Base-by-base conservation (phyloP, 2,329 filamentous ascomycete genomes). In the Stagonosporopsis rhizophila region DNA sequence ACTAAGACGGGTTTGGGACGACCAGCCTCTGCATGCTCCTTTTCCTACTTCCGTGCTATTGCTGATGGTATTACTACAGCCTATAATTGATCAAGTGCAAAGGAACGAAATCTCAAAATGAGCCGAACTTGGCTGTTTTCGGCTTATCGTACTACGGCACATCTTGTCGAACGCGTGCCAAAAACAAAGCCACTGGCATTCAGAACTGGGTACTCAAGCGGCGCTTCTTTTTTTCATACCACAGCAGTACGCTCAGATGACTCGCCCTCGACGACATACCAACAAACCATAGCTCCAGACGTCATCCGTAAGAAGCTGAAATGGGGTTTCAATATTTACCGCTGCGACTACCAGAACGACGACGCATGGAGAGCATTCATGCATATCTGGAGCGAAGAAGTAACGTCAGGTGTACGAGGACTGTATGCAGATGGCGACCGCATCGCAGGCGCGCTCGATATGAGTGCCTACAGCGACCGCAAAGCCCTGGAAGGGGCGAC, bases 251-350 rank as follows among this genome's bases (percentile, higher is more conserved):
- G 11, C 22, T 42, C 39, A n/a, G 15, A 42, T 9, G 39, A 27
- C 6, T 42, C 23, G 7, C 23, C 14, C n/a, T 17, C 48, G 4
- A 17, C 7, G 9, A 11, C n/a, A 1, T 19, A 52, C 9, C 48
- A 52, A 17, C 22, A 30, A 15, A 44, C 2, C 8, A 23, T 44
- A 19, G 39, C 48, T 15, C 40, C 40, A 6, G 40, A 52, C 14
- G 15, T 52, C 23, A 52, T 52, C 7, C 40, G 32, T 1, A 44
- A 52, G 12, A 39, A 44, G 11, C 14, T 30, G 4, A 28, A 39
- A 52, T 44, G 40, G 39, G 48, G 48, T 0, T 52, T 44, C 40
- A 39, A 52, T 14, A 52, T 44, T 12, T 44, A 52, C 23, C 40
- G 40, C 3, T 44, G 30, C 38, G 38, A 25, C 20, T 52, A 52